Evolutionary conservation across 192 early-diverging fungal species (phyloP), one percentile per base, ranked within the genome.

Genomic region (Oehlia diaphana): DNA sequence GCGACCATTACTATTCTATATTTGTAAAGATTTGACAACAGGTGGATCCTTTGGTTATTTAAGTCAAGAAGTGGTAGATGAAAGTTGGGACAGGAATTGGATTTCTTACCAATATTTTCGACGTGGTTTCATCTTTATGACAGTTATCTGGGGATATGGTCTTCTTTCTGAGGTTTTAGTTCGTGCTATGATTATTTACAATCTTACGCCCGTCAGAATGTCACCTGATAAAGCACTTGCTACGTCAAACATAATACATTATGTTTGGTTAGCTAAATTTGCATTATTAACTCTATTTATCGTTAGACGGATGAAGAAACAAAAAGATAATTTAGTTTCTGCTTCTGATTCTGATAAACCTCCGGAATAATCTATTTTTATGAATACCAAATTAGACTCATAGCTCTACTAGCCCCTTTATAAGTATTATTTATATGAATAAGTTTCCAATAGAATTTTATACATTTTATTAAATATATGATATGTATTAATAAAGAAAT

Each of bases 1-100:
- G 64, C 71, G 81, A 14, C 87, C 87, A 9, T 72, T 86, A 23
- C 69, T 82, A 79, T 84, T 80, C 68, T 81, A 81, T 77, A 76
- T 80, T 61, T 76, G 77, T 31, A 74, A 79, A 53, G 80, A 88
- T 19, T 42, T 85, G 65, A 74, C 82, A 63, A 72, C 83, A 31
- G 76, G 81, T 5, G 47, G 82, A 39, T 7, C 42, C 9, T 44
- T 44, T 9, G 42, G 42, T 31, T 31, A 0, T 31, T 31, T 2
- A 31, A 31, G 1, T 31, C 1, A 0, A 31, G 2, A 31, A 31
- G 31, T 31, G 31, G 31, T 31, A 31, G 9, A 19, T 9, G 63
- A 64, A 28, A 26, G 63, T 64, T 64, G 21, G 16, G 63, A 64
- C 3, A 64, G 63, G 0, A 9, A 28, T 64, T 64, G 63, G 63